Evolutionary conservation across 805 yeast genomes (phyloP).

Genomic region (Saturnispora dispora): DNA sequence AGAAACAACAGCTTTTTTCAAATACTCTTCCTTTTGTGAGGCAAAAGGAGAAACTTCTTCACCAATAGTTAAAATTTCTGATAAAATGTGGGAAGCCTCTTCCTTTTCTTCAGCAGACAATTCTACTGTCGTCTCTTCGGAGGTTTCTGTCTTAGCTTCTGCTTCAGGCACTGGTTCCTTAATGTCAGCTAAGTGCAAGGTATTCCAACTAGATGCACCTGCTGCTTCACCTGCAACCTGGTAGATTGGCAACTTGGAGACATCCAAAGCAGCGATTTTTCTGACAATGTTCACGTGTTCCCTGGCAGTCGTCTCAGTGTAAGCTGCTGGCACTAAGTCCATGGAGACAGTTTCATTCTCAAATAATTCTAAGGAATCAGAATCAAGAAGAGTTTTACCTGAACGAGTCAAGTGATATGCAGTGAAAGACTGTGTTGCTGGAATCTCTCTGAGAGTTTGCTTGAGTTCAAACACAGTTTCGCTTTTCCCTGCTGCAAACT

Average conservation of each 20-base stretch:
- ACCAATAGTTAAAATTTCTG: conserved; percentile 11
- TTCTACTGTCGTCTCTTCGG: conserved; percentile 18
- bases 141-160: conserved; percentile 10
- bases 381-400: conserved; percentile 22
- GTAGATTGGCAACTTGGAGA: conserved; percentile 35
- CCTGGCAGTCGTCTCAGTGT: conserved; percentile 50
- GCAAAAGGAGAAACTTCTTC: conserved; percentile 19
- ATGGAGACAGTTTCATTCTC: conserved; percentile 28
- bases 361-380: conserved; percentile 20
- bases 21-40: conserved; percentile 24
- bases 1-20: conserved; percentile 46
- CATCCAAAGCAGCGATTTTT: conserved; percentile 47
- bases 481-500: not conserved
- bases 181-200: conserved; percentile 31
- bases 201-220: conserved; percentile 44
- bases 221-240: conserved; percentile 31
- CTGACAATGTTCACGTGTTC: conserved; percentile 58
- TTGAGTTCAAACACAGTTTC: conserved; percentile 44
- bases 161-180: conserved; percentile 11
- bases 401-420: conserved; percentile 41
- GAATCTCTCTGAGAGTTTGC: conserved; percentile 48
- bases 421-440: conserved; percentile 51
- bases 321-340: conserved; percentile 43
- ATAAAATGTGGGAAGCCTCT: conserved; percentile 15
- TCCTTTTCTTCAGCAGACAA: conserved; percentile 28